Conservation (phyloP, 805 yeast genomes). For the Cyberlindnera veronae region DNA sequence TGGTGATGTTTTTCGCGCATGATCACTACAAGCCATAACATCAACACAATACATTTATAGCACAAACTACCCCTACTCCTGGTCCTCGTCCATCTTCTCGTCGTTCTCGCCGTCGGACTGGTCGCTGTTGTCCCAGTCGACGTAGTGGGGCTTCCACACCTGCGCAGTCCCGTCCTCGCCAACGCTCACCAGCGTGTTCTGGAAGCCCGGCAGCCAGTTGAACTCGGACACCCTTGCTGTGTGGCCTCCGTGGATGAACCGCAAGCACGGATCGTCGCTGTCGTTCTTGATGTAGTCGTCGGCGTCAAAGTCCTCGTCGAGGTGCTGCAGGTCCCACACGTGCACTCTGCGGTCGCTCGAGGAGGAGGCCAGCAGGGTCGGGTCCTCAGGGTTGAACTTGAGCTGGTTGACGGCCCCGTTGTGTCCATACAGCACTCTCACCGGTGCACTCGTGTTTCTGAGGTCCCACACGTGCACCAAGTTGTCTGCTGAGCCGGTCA, state of each 20-base stretch:
- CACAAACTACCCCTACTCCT: slow-evolving; percentile 2
- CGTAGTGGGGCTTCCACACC: slow-evolving; percentile 59
- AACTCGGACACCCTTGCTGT: slow-evolving; percentile 64
- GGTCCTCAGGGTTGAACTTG: slow-evolving; percentile 48
- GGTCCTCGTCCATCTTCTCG: slow-evolving; percentile 10
- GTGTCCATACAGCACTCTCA: slow-evolving; percentile 70
- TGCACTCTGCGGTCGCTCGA: slow-evolving; percentile 67
- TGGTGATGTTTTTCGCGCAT: too few relatives aligned
- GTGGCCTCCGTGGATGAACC: slow-evolving; percentile 86
- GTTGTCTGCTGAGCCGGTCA: slow-evolving; percentile 77
- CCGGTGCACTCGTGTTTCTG: slow-evolving; percentile 54
- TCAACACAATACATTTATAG: neutral
- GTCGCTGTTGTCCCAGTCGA: slow-evolving; percentile 34
- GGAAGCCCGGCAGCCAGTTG: slow-evolving; percentile 60
- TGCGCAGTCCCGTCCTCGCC: slow-evolving; percentile 77
- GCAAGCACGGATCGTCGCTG: slow-evolving; percentile 70
- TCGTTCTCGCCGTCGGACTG: slow-evolving; percentile 14
- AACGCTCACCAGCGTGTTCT: slow-evolving; percentile 58
- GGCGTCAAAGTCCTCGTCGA: slow-evolving; percentile 54
- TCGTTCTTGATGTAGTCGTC: slow-evolving; percentile 51
- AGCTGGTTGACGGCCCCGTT: slow-evolving; percentile 51
- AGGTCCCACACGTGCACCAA: slow-evolving; percentile 73
- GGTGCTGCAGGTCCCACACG: slow-evolving; percentile 66
- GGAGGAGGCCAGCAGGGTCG: slow-evolving; percentile 52
- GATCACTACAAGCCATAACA: too few relatives aligned